phyloP scores from a whole-genome alignment of 768 basidiomycete genomes.

The Pulveroboletus sp. region DNA sequence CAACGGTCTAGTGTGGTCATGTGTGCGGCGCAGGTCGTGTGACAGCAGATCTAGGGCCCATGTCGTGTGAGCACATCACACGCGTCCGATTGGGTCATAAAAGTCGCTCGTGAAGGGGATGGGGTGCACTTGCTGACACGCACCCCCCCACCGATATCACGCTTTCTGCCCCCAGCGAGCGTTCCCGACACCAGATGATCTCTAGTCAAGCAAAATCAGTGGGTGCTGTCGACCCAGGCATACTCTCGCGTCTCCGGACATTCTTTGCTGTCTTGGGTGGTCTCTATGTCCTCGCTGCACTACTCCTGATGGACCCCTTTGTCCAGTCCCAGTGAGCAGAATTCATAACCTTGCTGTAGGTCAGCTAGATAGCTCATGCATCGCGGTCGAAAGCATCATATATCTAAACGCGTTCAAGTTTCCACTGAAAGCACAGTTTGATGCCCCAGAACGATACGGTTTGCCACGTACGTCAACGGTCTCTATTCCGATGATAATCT shows the following conservation, averaged over 20 bases:
- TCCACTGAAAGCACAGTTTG: conserved; percentile 60
- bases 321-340: conserved; percentile 63
- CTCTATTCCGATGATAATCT: background rate
- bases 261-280: conserved; percentile 41
- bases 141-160: background rate
- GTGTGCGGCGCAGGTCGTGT: conserved; percentile 14
- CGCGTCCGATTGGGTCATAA: conserved; percentile 1
- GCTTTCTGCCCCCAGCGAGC: background rate
- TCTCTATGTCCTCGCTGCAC: conserved; percentile 49
- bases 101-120: background rate
- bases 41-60: conserved; percentile 3
- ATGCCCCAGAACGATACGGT: conserved; percentile 71
- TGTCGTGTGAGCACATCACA: conserved; percentile 9
- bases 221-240: conserved; percentile 6
- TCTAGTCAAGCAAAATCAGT: background rate
- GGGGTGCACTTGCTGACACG: conserved; percentile 13
- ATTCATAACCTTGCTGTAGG: conserved; percentile 4
- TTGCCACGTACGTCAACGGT: conserved; percentile 59
- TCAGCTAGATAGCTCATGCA: conserved; percentile 14
- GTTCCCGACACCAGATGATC: conserved; percentile 5
- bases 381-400: conserved; percentile 37
- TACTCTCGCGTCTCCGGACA: conserved; percentile 27
- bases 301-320: conserved; percentile 53
- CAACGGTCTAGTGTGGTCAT: background rate
- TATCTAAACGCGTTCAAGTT: conserved; percentile 66